Base-by-base conservation (phyloP, 306 rosid species). In the Dryas drummondii region DNA sequence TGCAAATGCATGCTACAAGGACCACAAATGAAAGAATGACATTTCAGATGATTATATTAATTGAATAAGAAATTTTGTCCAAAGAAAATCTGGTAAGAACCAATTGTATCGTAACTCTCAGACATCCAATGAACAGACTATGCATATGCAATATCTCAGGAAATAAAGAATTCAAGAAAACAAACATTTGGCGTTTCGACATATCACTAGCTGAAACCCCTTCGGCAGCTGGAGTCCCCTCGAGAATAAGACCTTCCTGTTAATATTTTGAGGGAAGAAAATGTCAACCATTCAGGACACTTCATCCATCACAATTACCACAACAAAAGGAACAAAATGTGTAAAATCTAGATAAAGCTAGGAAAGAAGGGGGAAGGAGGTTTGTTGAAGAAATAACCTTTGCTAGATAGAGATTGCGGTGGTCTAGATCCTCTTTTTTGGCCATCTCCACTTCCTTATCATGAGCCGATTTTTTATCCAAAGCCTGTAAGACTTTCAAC, bases 221-320 rank as follows among this genome's bases (percentile, higher is more conserved):
- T 83, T 90, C 96, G 62, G 97, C 97, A 71, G 99, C 99, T 75
- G 89, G 87, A 83, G 97, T 90, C 72, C 97, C 93, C 79, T 88
- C 93, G 55, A 90, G 81, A 86, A 94, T 87, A 74, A 86, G 90
- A 77, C 99, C 97, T 82, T 92, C 97, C 99, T 94, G 78, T 81
- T 79, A 81, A 50, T 57, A 64, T 74, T 81, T 46, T 64, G 68
- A 8, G 54, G 57, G 71, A 60, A 75, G 54, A 78, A 26, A 70
- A 80, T 72, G 83, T 76, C 66, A 83, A 54, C 73, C 84, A 57
- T 63, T 76, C 14, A 57, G 73, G 65, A 79, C 56, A 68, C 2
- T 32, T 32, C 37, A 44, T 69, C 46, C 17, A 59, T 7, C 10
- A 4, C 61, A 73, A 58, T 13, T 49, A 72, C 19, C 45, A 68